Percentiles rank a stretch among this genome's conserved stretches.
Evolutionary conservation across 257 asterid species (phyloP).

Genomic region (Echium plantagineum): DNA sequence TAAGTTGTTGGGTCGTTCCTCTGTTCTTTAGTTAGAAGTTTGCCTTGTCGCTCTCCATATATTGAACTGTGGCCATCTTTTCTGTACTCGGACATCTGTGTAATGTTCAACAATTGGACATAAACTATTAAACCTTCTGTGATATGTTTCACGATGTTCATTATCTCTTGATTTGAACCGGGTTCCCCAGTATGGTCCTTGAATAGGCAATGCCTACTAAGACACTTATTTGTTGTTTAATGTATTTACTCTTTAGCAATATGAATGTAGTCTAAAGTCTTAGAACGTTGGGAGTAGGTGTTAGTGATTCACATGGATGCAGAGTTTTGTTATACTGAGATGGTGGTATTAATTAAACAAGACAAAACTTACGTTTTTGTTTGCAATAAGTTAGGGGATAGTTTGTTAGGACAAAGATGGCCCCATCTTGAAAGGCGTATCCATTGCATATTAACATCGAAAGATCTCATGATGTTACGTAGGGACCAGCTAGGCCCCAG

Average conservation of each 20-base stretch:
- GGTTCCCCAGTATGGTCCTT: slow-evolving; percentile 70
- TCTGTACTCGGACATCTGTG: slow-evolving; percentile 72
- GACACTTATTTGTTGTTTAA: too few species aligned
- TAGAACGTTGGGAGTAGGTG: not conserved
- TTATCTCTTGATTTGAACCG: slow-evolving; percentile 65
- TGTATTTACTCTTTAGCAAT: too few species aligned
- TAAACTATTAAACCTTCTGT: slow-evolving; percentile 25
- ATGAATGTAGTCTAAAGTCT: too few species aligned
- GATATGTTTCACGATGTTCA: slow-evolving; percentile 46
- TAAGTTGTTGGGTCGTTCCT: slow-evolving; percentile 49
- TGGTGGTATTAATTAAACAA: slow-evolving; percentile 29
- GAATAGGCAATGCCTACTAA: slow-evolving; percentile 42
- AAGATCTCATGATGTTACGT: slow-evolving; percentile 29
- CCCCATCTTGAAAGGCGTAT: slow-evolving; percentile 49
- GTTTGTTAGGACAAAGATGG: slow-evolving; percentile 45
- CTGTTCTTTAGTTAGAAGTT: slow-evolving; percentile 65
- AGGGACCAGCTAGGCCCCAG: too few species aligned
- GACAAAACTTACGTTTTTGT: slow-evolving; percentile 19
- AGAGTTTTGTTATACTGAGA: too few species aligned
- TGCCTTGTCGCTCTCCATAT: slow-evolving; percentile 69
- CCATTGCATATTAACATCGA: slow-evolving; percentile 33
- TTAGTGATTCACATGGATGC: not conserved
- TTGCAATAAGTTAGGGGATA: slow-evolving; percentile 9
- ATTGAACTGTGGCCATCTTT: slow-evolving; percentile 77
- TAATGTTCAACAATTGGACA: slow-evolving; percentile 53